Evolutionary conservation across 257 asterid species (phyloP).

Genomic region (Solanum lignicaule): DNA sequence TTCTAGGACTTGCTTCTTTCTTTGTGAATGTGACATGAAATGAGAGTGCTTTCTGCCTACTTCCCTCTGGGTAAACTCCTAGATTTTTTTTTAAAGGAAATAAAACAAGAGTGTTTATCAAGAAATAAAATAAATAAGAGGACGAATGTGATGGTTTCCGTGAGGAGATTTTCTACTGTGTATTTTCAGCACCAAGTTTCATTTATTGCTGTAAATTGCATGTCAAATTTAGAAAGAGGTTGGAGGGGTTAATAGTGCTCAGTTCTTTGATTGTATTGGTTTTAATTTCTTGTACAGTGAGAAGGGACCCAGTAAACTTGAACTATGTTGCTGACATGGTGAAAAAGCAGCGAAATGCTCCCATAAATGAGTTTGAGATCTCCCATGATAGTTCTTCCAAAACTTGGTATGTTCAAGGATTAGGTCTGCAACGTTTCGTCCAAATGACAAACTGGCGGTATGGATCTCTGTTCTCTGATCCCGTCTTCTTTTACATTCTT

Average conservation of each 20-base stretch:
- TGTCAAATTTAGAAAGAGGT: neutral
- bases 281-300: conserved; percentile 21
- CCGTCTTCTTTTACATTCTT: neutral
- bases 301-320: conserved; percentile 26
- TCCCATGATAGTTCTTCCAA: conserved; percentile 39
- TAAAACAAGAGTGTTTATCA: neutral
- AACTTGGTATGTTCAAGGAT: conserved; percentile 73
- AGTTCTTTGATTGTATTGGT: neutral
- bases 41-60: neutral
- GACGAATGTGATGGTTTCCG: neutral
- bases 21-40: neutral
- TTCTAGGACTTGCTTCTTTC: neutral
- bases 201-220: neutral
- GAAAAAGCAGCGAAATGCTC: conserved; percentile 57
- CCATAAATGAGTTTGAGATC: conserved; percentile 73
- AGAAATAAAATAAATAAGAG: neutral
- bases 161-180: neutral
- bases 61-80: neutral
- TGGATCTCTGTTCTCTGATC: neutral
- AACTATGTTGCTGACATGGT: conserved; percentile 64
- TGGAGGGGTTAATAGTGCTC: neutral
- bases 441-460: conserved; percentile 99
- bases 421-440: conserved; percentile 84
- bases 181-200: neutral
- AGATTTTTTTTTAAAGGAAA: too few relatives aligned